A percentile compares a stretch with the other conserved stretches of the same genome.
These are phyloP conservation scores for Fusarium continuum DNA, from an alignment of 2,329 filamentous ascomycete species.

Conservation along the genomic window DNA sequence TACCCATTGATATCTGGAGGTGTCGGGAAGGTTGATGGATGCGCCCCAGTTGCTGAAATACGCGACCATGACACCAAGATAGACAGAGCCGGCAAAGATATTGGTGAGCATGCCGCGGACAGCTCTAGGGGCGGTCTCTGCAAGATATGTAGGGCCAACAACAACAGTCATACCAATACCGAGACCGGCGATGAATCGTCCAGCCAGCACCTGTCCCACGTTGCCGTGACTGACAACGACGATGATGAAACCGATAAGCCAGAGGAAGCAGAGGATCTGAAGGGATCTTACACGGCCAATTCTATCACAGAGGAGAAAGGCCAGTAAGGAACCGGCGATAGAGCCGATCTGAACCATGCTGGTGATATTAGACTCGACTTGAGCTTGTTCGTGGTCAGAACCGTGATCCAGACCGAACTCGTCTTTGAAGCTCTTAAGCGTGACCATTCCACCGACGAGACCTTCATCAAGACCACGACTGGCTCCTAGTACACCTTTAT, in stretches of 20 bases:
- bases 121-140: slow-evolving; percentile 70
- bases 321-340: slow-evolving; percentile 67
- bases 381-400: slow-evolving; percentile 59
- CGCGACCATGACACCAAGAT: slow-evolving; percentile 49
- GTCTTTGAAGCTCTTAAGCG: slow-evolving; percentile 64
- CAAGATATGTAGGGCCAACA: slow-evolving; percentile 61
- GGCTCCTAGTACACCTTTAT: slow-evolving; percentile 9
- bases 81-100: slow-evolving; percentile 42
- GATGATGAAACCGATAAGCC: slow-evolving; percentile 14
- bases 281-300: slow-evolving; percentile 14
- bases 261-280: slow-evolving; percentile 2
- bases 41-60: slow-evolving; percentile 73
- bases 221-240: slow-evolving; percentile 10
- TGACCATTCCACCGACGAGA: slow-evolving; percentile 70
- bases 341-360: slow-evolving; percentile 77
- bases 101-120: slow-evolving; percentile 73
- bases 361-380: slow-evolving; percentile 73
- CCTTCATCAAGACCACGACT: slow-evolving; percentile 55
- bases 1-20: slow-evolving; percentile 16
- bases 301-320: slow-evolving; percentile 47
- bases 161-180: slow-evolving; percentile 22
- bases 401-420: slow-evolving; percentile 62
- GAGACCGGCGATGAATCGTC: slow-evolving; percentile 13
- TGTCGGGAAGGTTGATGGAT: slow-evolving; percentile 53
- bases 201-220: slow-evolving; percentile 7